A percentile compares a stretch with the other conserved stretches of the same genome.
phyloP scores from a whole-genome alignment of 192 early-diverging fungal genomes.

The Allomyces javanicus region DNA sequence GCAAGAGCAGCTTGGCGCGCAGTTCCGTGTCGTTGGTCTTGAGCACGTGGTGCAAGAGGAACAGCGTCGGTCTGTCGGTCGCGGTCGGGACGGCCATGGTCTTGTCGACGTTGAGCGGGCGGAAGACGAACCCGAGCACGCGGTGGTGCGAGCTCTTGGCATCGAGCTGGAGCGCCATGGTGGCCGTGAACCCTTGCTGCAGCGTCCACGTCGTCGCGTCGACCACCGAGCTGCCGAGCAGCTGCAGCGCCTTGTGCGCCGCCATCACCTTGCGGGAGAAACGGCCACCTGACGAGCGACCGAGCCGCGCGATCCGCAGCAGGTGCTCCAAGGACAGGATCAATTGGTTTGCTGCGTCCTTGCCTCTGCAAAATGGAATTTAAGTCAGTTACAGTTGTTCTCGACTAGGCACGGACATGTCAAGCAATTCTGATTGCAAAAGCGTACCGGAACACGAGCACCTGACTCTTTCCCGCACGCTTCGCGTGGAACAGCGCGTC shows the following conservation, averaged over 20 bases:
- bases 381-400: not conserved
- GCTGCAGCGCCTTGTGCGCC: not conserved
- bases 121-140: not conserved
- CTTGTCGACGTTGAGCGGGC: not conserved
- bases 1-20: not conserved
- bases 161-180: not conserved
- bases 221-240: not conserved
- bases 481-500: not conserved
- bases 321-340: not conserved
- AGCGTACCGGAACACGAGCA: not conserved
- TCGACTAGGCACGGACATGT: not conserved
- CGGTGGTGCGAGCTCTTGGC: not conserved
- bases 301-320: not conserved
- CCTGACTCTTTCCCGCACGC: not conserved
- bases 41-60: not conserved
- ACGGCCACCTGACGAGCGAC: not conserved
- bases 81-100: not conserved
- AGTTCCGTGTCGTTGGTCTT: not conserved
- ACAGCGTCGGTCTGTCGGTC: not conserved
- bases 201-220: not conserved
- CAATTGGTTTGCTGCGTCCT: not conserved
- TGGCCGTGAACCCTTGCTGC: not conserved
- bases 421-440: not conserved
- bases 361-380: not conserved
- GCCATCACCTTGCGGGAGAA: not conserved